Percentiles rank a stretch among this genome's conserved stretches.
These are phyloP conservation scores for Aspergillus alliaceus DNA, from an alignment of 2,329 filamentous ascomycete species.

Conservation along the genomic window DNA sequence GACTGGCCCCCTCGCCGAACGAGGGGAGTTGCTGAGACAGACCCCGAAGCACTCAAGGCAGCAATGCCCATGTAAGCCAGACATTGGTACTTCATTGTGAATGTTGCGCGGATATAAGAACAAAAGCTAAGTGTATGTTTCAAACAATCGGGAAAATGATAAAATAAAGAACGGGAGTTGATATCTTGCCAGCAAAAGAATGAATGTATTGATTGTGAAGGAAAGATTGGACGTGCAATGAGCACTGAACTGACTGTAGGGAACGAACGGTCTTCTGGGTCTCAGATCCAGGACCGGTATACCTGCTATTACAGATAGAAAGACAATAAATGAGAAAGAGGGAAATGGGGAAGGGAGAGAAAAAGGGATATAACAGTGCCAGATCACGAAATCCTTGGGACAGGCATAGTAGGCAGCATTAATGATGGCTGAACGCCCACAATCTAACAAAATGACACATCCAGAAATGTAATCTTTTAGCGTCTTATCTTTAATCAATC, in stretches of 20 bases:
- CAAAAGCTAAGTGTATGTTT: neutral
- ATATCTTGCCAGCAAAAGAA: neutral
- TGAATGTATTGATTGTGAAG: neutral
- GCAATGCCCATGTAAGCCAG: conserved; percentile 23
- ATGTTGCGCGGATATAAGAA: neutral
- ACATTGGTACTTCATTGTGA: conserved; percentile 29
- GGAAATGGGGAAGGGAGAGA: conserved; percentile 4
- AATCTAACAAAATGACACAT: neutral
- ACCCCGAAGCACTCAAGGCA: conserved; percentile 23
- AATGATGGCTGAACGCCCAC: neutral
- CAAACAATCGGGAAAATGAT: neutral
- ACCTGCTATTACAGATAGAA: conserved; percentile 25
- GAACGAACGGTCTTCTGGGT: conserved; percentile 32
- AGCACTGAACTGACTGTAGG: conserved; percentile 11
- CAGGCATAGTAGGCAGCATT: neutral
- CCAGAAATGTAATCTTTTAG: neutral
- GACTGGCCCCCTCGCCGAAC: conserved; percentile 11
- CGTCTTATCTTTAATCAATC: neutral
- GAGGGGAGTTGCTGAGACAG: conserved; percentile 26
- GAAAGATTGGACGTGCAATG: conserved; percentile 22
- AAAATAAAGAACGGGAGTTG: neutral
- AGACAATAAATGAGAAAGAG: conserved; percentile 6
- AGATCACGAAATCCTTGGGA: neutral
- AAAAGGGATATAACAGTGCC: neutral
- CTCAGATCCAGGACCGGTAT: conserved; percentile 24